These are phyloP conservation scores for Alternaria postmessia DNA, from an alignment of 2,329 filamentous ascomycete species.

Conservation along the genomic window DNA sequence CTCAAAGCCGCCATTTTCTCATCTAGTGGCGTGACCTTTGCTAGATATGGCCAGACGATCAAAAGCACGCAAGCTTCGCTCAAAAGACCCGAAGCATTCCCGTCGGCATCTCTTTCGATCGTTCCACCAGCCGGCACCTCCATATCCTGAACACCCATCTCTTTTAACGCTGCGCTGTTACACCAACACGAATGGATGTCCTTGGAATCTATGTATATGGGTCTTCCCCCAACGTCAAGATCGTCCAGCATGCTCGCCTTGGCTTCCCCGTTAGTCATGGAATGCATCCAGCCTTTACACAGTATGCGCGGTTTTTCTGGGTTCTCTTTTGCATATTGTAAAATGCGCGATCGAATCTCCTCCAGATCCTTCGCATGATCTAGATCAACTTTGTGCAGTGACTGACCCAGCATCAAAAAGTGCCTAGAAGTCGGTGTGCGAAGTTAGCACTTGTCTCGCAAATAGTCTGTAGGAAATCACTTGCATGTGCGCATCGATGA, in stretches of 20 bases:
- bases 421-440: slow-evolving; percentile 30
- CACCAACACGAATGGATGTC: slow-evolving; percentile 66
- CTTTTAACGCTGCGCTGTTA: slow-evolving; percentile 61
- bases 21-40: slow-evolving; percentile 57
- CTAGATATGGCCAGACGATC: slow-evolving; percentile 64
- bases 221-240: slow-evolving; percentile 54
- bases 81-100: slow-evolving; percentile 61
- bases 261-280: slow-evolving; percentile 61
- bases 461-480: background rate
- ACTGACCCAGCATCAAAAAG: slow-evolving; percentile 63
- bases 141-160: slow-evolving; percentile 59
- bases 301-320: slow-evolving; percentile 59
- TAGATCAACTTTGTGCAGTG: slow-evolving; percentile 61
- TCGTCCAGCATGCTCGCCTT: slow-evolving; percentile 62
- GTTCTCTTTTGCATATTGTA: slow-evolving; percentile 55
- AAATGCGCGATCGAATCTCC: slow-evolving; percentile 61
- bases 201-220: slow-evolving; percentile 66
- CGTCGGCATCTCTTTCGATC: slow-evolving; percentile 59
- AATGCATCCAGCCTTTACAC: slow-evolving; percentile 65
- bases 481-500: slow-evolving; percentile 66
- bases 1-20: slow-evolving; percentile 59
- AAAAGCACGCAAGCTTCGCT: slow-evolving; percentile 63
- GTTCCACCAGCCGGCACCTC: slow-evolving; percentile 61
- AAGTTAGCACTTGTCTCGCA: background rate
- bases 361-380: slow-evolving; percentile 56